Percentiles rank a stretch among this genome's conserved stretches.
Conservation (phyloP, 2,329 filamentous ascomycete genomes). For the Venturia pyrina region DNA sequence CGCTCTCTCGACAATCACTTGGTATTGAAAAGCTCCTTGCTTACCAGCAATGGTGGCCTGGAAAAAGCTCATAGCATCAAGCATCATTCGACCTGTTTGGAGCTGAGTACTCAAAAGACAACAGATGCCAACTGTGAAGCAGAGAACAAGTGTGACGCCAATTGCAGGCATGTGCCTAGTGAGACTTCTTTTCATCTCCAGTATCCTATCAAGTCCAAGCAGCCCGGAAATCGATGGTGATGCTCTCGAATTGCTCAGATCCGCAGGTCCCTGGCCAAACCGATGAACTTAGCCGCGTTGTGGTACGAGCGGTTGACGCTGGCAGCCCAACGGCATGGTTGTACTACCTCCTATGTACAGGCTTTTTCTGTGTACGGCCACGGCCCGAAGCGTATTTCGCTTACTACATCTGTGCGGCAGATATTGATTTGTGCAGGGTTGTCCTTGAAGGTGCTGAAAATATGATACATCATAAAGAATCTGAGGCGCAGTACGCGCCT, state of each 20-base stretch:
- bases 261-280: neutral
- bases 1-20: neutral
- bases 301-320: neutral
- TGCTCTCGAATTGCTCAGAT: neutral
- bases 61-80: neutral
- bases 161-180: neutral
- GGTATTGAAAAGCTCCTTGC: neutral
- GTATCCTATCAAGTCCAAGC: neutral
- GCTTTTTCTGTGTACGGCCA: neutral
- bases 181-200: neutral
- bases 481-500: neutral
- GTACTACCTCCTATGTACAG: neutral
- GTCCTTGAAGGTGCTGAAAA: neutral
- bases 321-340: conserved; percentile 4
- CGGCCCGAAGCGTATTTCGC: conserved; percentile 4
- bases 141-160: neutral
- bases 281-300: neutral
- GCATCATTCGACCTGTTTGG: neutral
- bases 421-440: neutral
- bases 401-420: neutral
- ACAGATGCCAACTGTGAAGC: neutral
- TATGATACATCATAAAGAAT: conserved; percentile 4
- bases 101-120: neutral
- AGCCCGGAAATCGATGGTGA: neutral
- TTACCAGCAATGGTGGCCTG: neutral